Base-by-base conservation (phyloP, 805 yeast genomes). In the Clavispora santaluciae region DNA sequence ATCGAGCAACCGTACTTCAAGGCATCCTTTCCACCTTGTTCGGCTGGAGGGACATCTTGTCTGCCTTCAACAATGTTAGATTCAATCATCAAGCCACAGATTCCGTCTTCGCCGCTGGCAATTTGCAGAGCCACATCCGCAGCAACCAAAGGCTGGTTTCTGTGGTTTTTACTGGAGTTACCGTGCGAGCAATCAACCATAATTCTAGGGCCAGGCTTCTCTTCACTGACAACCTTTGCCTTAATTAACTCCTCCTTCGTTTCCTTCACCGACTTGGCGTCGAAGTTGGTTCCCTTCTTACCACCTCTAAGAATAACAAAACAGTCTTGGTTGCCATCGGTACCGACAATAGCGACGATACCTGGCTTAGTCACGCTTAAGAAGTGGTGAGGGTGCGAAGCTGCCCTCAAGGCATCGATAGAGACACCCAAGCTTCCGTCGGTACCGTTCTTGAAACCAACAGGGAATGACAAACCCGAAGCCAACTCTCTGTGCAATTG, bases 121-220 rank as follows among this genome's bases (percentile, higher is more conserved):
- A 91, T 72, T 69, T 93, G 98, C 52, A 78, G 79, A 37, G 91
- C 88, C 41, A 91, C 93, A 43, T 74, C 79, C 22, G 75, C 69
- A 51, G 88, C 82, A n/a, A 93, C 99, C 64, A 75, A 81, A 44
- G 99, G 97, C 72, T 93, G 99, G 72, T 93, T 93, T 61, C 81
- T 78, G 81, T 78, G 89, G 70, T 93, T 93, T 70, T 93, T 93
- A 66, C 76, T 81, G 28, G 97, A 89, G 75, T 93, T 93, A 56
- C 96, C 99, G 68, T 93, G 99, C 35, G 97, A 90, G 70, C 96
- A 93, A 70, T 93, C 99, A 47, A 93, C 85, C 99, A 93, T 93
- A 68, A 74, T 64, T 45, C 62, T 66, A 43, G 72, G 81, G 53
- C 74, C 66, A 25, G 68, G 78, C 38, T 76, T 74, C 35, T 57